These are phyloP conservation scores for Tribonema minus DNA, from an alignment of 108 stramenopile species.

Conservation along the genomic window DNA sequence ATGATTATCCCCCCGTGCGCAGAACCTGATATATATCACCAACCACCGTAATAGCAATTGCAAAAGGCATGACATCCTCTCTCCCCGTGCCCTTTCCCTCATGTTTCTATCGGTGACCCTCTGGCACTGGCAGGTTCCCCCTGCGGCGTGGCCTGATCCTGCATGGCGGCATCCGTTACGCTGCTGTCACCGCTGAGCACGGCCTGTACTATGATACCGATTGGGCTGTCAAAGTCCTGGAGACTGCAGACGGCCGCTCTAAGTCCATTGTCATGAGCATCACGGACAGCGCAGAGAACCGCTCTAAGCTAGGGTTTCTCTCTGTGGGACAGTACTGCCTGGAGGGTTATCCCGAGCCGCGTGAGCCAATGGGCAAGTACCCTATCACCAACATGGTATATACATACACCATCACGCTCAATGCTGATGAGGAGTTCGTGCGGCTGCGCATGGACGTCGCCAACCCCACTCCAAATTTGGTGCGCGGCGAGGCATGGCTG, in stretches of 20 bases:
- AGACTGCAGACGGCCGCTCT: not conserved
- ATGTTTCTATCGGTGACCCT: too few species aligned
- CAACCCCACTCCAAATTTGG: not conserved
- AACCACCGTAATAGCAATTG: too few species aligned
- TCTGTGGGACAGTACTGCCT: not conserved
- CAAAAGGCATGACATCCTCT: too few species aligned
- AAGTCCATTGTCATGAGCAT: not conserved
- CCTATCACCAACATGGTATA: slow-evolving; percentile 1
- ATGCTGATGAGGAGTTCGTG: slow-evolving; percentile 13
- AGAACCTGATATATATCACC: too few species aligned
- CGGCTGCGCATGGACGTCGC: not conserved
- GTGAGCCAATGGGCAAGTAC: not conserved
- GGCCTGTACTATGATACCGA: slow-evolving; percentile 15
- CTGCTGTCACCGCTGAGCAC: slow-evolving; percentile 11
- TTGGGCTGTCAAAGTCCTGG: not conserved
- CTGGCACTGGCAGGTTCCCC: too few species aligned
- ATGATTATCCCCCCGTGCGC: too few species aligned
- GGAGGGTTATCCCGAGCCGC: too few species aligned
- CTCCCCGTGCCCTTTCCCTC: too few species aligned
- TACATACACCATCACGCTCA: slow-evolving; percentile 7
- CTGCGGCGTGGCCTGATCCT: not conserved
- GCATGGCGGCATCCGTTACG: slow-evolving; percentile 5
- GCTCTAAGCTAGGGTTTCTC: not conserved
- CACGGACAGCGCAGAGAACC: not conserved
- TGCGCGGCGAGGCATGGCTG: not conserved